phyloP scores from a whole-genome alignment of 2,329 filamentous ascomycete genomes.

The Exophiala phaeomuriformis region DNA sequence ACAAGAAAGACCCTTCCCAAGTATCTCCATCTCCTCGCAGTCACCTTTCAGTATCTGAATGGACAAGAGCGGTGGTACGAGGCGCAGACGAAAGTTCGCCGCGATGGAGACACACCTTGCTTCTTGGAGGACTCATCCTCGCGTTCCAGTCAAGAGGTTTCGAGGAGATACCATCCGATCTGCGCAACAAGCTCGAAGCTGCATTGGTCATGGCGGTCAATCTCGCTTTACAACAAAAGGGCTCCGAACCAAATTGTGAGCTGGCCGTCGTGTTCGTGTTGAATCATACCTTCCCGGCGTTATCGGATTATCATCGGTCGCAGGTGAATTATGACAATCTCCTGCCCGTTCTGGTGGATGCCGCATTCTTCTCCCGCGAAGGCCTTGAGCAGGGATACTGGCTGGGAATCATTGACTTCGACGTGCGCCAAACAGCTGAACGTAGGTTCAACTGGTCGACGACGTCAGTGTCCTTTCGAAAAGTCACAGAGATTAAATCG shows the following conservation, averaged over 20 bases:
- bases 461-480: constrained; percentile 50
- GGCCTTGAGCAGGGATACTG: constrained; percentile 73
- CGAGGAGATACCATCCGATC: constrained; percentile 52
- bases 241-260: constrained; percentile 45
- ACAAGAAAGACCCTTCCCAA: constrained; percentile 35
- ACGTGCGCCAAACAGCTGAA: constrained; percentile 50
- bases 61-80: constrained; percentile 52
- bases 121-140: constrained; percentile 69
- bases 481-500: constrained; percentile 49
- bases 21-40: constrained; percentile 40
- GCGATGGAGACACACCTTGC: constrained; percentile 77
- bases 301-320: constrained; percentile 54
- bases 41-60: constrained; percentile 48
- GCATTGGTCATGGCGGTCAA: constrained; percentile 70
- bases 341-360: constrained; percentile 61
- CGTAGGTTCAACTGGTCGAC: constrained; percentile 60
- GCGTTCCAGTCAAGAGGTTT: constrained; percentile 47
- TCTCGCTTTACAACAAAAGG: constrained; percentile 58
- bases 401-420: constrained; percentile 59
- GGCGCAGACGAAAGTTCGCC: constrained; percentile 56
- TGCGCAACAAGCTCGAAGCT: constrained; percentile 62
- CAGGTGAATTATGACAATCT: constrained; percentile 61
- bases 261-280: constrained; percentile 60
- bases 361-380: constrained; percentile 61
- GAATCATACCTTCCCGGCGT: constrained; percentile 66